Conservation (phyloP, 305 asterid species). For the Striga hermonthica region DNA sequence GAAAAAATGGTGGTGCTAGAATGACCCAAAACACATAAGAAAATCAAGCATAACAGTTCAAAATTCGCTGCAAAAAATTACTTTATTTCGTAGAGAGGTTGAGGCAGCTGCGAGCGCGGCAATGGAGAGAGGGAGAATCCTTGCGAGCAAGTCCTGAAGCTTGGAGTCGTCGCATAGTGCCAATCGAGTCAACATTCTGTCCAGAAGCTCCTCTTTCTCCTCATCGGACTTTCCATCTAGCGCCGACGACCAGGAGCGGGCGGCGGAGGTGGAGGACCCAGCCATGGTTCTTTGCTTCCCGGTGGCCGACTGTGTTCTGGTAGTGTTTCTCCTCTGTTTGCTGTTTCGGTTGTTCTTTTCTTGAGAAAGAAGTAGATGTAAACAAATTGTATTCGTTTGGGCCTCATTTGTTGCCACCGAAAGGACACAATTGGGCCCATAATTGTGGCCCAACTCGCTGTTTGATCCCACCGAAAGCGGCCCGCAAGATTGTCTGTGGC, state of each 20-base stretch:
- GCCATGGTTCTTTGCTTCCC: slow-evolving; percentile 41
- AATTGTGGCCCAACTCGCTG: no score
- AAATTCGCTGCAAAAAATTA: slow-evolving; percentile 22
- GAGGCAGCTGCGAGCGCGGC: slow-evolving; percentile 72
- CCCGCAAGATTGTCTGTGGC: no score
- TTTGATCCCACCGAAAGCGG: no score
- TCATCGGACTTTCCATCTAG: slow-evolving; percentile 69
- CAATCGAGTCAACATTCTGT: slow-evolving; percentile 84
- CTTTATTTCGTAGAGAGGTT: slow-evolving; percentile 73
- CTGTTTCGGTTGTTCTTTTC: no score
- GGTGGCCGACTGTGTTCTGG: slow-evolving; percentile 12
- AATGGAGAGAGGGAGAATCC: slow-evolving; percentile 81
- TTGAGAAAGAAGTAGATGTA: not conserved
- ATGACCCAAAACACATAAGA: not conserved
- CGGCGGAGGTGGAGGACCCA: slow-evolving; percentile 46
- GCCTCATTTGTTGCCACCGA: no score
- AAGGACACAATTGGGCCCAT: no score
- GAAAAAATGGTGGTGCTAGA: not conserved
- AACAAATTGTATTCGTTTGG: not conserved
- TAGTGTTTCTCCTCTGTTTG: not conserved
- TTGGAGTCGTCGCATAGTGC: slow-evolving; percentile 90
- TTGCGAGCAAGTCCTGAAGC: slow-evolving; percentile 83
- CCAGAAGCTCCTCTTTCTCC: slow-evolving; percentile 77
- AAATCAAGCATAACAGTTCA: not conserved
- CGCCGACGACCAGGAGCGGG: slow-evolving; percentile 46